phyloP scores from a whole-genome alignment of 148 eudicot genomes.

The Rhododendron griersonianum region DNA sequence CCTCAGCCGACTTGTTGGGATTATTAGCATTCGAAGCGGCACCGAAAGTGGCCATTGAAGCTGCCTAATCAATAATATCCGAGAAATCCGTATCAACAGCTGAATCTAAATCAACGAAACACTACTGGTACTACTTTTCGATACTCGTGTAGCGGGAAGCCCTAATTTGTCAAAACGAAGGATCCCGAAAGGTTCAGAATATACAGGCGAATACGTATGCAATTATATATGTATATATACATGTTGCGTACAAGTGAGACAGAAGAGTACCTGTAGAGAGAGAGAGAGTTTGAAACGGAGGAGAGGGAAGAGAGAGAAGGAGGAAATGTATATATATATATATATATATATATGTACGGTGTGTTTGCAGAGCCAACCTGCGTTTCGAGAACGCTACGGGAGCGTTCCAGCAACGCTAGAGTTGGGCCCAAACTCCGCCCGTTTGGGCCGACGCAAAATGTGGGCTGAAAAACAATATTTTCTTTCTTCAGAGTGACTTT shows the following conservation, averaged over 20 bases:
- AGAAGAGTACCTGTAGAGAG: background rate
- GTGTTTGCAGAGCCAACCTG: background rate
- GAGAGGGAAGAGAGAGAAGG: background rate
- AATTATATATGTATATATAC: background rate
- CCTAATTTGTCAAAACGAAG: background rate
- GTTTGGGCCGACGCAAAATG: background rate
- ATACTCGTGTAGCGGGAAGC: background rate
- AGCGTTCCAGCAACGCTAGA: background rate
- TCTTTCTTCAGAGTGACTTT: too few relatives aligned
- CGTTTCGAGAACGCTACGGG: background rate
- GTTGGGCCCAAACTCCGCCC: background rate
- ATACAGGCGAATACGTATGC: background rate
- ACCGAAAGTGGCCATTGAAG: slow-evolving; percentile 28
- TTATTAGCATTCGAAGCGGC: slow-evolving; percentile 18
- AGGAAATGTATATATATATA: background rate
- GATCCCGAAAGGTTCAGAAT: background rate
- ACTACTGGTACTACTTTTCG: background rate
- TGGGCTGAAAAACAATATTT: background rate
- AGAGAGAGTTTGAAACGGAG: background rate
- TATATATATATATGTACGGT: background rate
- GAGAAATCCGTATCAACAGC: background rate
- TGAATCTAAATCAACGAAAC: background rate
- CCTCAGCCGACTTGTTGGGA: slow-evolving; percentile 36
- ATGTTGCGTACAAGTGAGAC: background rate
- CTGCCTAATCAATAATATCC: background rate